A percentile compares a stretch with the other conserved stretches of the same genome.
These are phyloP conservation scores for Paraphaeosphaeria minitans DNA, from an alignment of 2,329 filamentous ascomycete genomes.

Conservation along the genomic window DNA sequence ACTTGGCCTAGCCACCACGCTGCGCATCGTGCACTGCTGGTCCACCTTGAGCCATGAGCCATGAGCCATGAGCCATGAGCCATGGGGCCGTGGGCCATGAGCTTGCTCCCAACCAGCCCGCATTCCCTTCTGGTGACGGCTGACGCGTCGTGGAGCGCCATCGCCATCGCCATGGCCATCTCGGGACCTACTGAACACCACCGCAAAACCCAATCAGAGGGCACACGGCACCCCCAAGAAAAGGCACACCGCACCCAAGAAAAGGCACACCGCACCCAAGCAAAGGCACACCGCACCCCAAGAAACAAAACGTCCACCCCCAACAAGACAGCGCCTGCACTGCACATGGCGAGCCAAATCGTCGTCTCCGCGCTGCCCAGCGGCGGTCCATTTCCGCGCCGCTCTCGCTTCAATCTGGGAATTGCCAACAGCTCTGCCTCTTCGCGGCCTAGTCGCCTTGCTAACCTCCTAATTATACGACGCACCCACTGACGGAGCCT, in stretches of 20 bases:
- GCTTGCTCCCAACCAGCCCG: too few species aligned
- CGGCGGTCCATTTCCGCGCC: constrained; percentile 1
- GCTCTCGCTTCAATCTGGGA: background rate
- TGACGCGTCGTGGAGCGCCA: background rate
- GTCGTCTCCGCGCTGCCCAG: background rate
- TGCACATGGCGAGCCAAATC: background rate
- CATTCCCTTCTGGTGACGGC: background rate
- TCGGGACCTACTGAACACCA: background rate
- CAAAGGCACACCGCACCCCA: too few species aligned
- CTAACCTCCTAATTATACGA: constrained; percentile 13
- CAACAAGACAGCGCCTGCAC: background rate
- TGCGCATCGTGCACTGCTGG: too few species aligned
- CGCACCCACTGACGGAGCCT: background rate
- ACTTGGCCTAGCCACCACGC: constrained; percentile 6
- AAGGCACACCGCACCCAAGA: too few species aligned
- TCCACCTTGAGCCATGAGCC: too few species aligned
- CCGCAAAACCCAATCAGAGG: constrained; percentile 3
- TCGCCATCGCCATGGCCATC: background rate
- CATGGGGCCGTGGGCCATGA: too few species aligned
- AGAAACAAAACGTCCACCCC: background rate
- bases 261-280: background rate
- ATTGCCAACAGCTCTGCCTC: background rate
- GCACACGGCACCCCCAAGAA: too few species aligned
- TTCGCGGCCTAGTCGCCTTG: constrained; percentile 7
- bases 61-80: too few species aligned